These are phyloP conservation scores for Zygosaccharomyces kombuchaensis DNA, from an alignment of 805 yeast genomes.

Conservation along the genomic window DNA sequence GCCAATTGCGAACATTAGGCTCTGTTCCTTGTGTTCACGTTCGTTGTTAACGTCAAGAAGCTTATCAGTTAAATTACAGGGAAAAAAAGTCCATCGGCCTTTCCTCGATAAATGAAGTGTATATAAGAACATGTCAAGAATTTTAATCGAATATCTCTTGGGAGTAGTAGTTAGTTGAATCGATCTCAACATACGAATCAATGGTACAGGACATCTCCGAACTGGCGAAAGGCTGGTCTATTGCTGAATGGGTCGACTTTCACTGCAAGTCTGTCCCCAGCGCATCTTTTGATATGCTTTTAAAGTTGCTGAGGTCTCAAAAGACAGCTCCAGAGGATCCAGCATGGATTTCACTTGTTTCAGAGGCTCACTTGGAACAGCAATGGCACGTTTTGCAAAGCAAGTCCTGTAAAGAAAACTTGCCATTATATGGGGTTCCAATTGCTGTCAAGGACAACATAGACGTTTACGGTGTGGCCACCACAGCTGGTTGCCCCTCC, in stretches of 20 bases:
- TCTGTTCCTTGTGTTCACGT: background rate
- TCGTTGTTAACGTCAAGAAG: background rate
- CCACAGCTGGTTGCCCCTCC: slow-evolving; percentile 96
- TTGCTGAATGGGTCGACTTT: slow-evolving; percentile 69
- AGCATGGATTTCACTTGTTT: slow-evolving; percentile 86
- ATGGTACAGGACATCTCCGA: slow-evolving; percentile 5
- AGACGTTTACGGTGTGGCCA: slow-evolving; percentile 73
- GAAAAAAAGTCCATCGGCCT: background rate
- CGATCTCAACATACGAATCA: background rate
- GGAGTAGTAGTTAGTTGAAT: background rate
- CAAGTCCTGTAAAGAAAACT: slow-evolving; percentile 45
- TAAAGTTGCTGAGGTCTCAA: slow-evolving; percentile 45
- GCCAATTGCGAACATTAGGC: slow-evolving; percentile 2
- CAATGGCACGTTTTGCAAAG: slow-evolving; percentile 79
- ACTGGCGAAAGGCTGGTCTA: slow-evolving; percentile 62
- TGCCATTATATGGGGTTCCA: slow-evolving; percentile 90
- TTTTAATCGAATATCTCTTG: background rate
- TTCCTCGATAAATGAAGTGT: background rate
- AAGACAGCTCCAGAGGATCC: slow-evolving; percentile 53
- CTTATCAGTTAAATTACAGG: slow-evolving; percentile 1
- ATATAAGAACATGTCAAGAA: background rate
- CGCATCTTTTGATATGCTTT: slow-evolving; percentile 51
- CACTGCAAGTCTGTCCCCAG: slow-evolving; percentile 59
- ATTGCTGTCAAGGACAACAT: slow-evolving; percentile 93
- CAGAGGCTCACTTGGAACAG: slow-evolving; percentile 55